phyloP scores from a whole-genome alignment of 768 basidiomycete species.

The Boletus pseudopeckii region DNA sequence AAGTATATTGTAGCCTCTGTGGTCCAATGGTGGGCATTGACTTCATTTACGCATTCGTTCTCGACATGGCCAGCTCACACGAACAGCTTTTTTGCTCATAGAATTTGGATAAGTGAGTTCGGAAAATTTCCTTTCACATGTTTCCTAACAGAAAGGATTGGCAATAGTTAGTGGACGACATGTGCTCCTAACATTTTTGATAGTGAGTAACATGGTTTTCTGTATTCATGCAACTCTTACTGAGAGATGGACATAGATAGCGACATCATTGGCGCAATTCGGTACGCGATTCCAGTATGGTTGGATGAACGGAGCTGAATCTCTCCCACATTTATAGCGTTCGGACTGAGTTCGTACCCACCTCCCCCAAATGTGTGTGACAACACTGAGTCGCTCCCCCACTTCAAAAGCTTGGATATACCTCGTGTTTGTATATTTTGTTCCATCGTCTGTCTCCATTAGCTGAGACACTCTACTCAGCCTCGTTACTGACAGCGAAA shows the following conservation, averaged over 20 bases:
- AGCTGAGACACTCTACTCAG: not conserved
- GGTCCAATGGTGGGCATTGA: conserved; percentile 11
- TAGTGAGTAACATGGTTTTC: not conserved
- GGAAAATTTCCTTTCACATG: too few relatives aligned
- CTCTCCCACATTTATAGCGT: not conserved
- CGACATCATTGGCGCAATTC: not conserved
- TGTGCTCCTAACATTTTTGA: not conserved
- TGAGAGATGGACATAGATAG: not conserved
- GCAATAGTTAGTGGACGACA: conserved; percentile 5
- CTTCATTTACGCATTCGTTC: not conserved
- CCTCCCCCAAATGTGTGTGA: not conserved
- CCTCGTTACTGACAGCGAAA: not conserved
- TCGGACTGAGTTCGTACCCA: conserved; percentile 4
- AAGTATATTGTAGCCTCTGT: conserved; percentile 1
- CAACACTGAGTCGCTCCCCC: not conserved
- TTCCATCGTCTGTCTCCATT: not conserved
- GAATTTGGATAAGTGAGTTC: conserved; percentile 14
- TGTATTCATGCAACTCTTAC: not conserved
- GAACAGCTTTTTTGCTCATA: conserved; percentile 9
- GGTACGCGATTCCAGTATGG: not conserved
- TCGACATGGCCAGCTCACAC: not conserved
- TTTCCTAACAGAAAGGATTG: not conserved
- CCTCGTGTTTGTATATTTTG: not conserved
- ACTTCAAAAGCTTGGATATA: not conserved
- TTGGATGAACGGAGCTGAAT: not conserved